Conservation (phyloP, 345 rosid genomes). For the Jatropha curcas region DNA sequence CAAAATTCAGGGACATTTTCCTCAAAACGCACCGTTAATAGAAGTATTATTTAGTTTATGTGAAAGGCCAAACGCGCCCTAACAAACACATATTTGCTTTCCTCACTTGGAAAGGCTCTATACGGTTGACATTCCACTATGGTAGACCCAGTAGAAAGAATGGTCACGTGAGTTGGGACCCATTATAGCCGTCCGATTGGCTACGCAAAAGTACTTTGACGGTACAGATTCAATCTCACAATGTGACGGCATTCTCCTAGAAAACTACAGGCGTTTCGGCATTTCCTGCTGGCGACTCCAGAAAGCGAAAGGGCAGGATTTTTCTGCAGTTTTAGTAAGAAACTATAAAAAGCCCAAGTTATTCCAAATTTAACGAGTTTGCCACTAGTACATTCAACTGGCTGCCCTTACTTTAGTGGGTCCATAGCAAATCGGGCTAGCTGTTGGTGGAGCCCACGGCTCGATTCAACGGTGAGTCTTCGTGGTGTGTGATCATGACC, state of each 20-base stretch:
- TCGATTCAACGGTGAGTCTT: conserved; percentile 33
- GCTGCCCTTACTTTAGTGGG: conserved; percentile 6
- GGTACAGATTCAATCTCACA: conserved; percentile 18
- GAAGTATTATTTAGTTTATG: neutral
- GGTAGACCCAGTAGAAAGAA: neutral
- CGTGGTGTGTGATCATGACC: neutral
- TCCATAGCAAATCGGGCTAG: neutral
- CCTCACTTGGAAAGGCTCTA: neutral
- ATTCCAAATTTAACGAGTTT: neutral
- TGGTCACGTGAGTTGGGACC: conserved; percentile 30
- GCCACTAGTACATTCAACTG: conserved; percentile 4
- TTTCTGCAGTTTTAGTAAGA: neutral
- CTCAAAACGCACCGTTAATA: no score
- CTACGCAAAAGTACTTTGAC: neutral
- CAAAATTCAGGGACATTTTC: no score
- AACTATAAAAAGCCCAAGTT: neutral
- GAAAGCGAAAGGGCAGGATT: conserved; percentile 11
- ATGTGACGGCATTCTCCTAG: neutral
- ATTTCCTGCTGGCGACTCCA: neutral
- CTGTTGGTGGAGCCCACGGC: conserved; percentile 35
- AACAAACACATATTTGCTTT: neutral
- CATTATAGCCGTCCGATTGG: neutral
- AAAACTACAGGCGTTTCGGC: neutral
- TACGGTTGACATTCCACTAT: conserved; percentile 6
- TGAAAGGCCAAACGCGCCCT: conserved; percentile 5